Evolutionary conservation across 768 basidiomycete genomes (phyloP).

Genomic region (Leccinum aurantiacum): DNA sequence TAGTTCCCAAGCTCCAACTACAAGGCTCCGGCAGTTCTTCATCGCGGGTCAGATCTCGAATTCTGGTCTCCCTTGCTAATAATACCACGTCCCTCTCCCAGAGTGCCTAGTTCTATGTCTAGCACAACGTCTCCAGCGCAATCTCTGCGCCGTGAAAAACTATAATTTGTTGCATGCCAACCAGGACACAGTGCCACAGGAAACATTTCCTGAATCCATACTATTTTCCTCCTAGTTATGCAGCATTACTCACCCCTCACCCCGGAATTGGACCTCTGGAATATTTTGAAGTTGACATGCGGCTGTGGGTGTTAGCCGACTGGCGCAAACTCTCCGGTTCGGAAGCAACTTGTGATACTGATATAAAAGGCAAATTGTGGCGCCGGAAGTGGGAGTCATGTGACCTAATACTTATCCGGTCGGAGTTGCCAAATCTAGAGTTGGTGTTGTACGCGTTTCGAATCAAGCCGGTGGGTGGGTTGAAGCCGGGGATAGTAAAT

Average conservation of each 20-base stretch:
- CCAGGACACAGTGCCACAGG: neutral
- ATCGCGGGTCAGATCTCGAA: neutral
- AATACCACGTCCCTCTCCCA: neutral
- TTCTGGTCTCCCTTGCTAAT: neutral
- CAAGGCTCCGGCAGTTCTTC: neutral
- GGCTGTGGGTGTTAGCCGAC: constrained; percentile 24
- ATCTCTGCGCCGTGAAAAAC: neutral
- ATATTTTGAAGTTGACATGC: constrained; percentile 9
- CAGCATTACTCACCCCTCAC: too few species aligned
- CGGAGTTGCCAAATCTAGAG: constrained; percentile 18
- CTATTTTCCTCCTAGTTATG: neutral
- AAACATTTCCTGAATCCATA: neutral
- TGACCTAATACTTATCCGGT: constrained; percentile 15
- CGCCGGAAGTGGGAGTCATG: constrained; percentile 13
- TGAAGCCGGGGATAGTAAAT: constrained; percentile 3
- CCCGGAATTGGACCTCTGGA: too few species aligned
- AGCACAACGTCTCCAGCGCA: constrained; percentile 8
- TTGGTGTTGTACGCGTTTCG: constrained; percentile 14
- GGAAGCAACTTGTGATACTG: constrained; percentile 13
- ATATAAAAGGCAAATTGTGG: constrained; percentile 17
- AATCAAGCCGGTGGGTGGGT: constrained; percentile 1
- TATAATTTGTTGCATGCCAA: neutral
- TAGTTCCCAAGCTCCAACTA: too few species aligned
- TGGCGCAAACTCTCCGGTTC: constrained; percentile 15
- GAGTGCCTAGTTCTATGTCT: neutral